Evolutionary conservation across 768 basidiomycete species (phyloP).

Genomic region (Suillus cothurnatus): DNA sequence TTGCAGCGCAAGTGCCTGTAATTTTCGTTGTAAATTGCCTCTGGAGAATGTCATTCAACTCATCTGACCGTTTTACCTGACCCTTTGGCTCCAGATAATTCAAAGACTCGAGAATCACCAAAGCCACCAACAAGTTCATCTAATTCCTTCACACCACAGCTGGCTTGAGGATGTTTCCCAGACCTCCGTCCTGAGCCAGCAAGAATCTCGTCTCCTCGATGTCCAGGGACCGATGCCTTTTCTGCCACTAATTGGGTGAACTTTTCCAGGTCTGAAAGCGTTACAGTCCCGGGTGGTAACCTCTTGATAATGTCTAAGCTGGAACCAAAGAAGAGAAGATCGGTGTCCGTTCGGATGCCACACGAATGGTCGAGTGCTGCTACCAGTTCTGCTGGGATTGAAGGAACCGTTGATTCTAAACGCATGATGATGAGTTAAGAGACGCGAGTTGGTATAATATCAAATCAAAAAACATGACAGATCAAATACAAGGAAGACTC

Average conservation of each 20-base stretch:
- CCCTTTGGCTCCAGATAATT: constrained; percentile 65
- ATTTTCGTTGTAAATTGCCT: constrained; percentile 8
- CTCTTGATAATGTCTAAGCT: constrained; percentile 51
- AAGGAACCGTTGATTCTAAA: constrained; percentile 28
- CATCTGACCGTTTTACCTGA: constrained; percentile 70
- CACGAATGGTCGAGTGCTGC: constrained; percentile 42
- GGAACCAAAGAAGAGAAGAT: constrained; percentile 55
- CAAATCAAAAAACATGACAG: neutral
- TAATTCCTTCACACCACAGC: constrained; percentile 45
- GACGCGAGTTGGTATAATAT: neutral
- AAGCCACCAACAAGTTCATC: constrained; percentile 57
- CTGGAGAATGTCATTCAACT: neutral
- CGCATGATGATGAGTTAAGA: constrained; percentile 22
- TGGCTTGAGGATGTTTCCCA: constrained; percentile 25
- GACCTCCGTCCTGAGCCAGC: constrained; percentile 18
- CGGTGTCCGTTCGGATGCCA: constrained; percentile 57
- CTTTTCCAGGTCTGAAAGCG: constrained; percentile 49
- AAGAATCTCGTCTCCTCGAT: constrained; percentile 33
- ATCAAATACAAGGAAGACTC: neutral
- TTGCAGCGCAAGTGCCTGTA: constrained; percentile 64
- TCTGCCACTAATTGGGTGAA: constrained; percentile 43
- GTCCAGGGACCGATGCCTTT: constrained; percentile 45
- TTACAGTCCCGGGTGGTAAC: constrained; percentile 51
- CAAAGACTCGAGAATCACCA: constrained; percentile 55
- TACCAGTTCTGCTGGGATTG: constrained; percentile 47